phyloP scores from a whole-genome alignment of 2,329 filamentous ascomycete species.

The Aspergillus aculeatus region DNA sequence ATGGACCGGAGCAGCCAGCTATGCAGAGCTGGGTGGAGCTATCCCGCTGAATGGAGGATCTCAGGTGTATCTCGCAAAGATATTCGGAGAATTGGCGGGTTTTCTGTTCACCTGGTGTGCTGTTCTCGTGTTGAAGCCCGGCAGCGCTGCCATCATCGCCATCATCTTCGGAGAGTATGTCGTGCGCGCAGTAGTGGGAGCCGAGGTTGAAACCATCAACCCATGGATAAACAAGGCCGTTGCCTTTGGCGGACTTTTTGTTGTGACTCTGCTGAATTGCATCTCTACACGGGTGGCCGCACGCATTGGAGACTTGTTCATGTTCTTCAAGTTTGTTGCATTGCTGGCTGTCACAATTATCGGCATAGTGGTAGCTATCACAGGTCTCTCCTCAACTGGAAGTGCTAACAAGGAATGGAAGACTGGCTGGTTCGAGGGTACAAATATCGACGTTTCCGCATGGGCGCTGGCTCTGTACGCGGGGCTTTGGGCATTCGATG shows the following conservation, averaged over 20 bases:
- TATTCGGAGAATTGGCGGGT: slow-evolving; percentile 87
- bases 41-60: slow-evolving; percentile 94
- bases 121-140: slow-evolving; percentile 89
- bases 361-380: slow-evolving; percentile 84
- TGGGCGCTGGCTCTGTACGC: slow-evolving; percentile 96
- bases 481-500: slow-evolving; percentile 96
- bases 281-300: slow-evolving; percentile 87
- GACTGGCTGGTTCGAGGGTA: slow-evolving; percentile 83
- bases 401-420: slow-evolving; percentile 83
- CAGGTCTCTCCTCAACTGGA: slow-evolving; percentile 76
- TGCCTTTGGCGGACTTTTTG: slow-evolving; percentile 70
- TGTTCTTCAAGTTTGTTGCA: slow-evolving; percentile 95
- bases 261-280: slow-evolving; percentile 84
- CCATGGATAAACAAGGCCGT: slow-evolving; percentile 90
- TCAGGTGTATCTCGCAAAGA: slow-evolving; percentile 92
- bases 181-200: slow-evolving; percentile 80
- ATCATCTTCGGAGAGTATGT: slow-evolving; percentile 99
- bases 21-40: slow-evolving; percentile 90
- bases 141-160: slow-evolving; percentile 87
- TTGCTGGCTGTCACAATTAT: slow-evolving; percentile 81
- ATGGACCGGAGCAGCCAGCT: slow-evolving; percentile 94
- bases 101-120: slow-evolving; percentile 98
- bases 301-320: slow-evolving; percentile 83
- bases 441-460: slow-evolving; percentile 72
- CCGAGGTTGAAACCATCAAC: slow-evolving; percentile 77